Evolutionary conservation across 2,329 filamentous ascomycete species (phyloP).

Genomic region (Pseudogymnoascus sp.): DNA sequence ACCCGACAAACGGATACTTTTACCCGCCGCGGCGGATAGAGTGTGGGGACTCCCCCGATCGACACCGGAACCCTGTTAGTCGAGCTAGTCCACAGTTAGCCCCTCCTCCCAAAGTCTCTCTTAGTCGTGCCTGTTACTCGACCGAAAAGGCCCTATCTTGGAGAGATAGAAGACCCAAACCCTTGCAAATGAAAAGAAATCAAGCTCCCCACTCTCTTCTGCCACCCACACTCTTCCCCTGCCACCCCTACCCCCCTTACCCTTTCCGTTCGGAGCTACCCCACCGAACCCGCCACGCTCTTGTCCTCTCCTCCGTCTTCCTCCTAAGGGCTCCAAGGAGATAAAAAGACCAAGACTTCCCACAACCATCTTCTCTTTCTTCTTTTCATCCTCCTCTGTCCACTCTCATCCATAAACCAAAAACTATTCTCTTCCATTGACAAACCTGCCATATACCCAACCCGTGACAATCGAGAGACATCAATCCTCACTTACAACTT

Average conservation of each 20-base stretch:
- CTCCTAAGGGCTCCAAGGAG: neutral
- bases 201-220: constrained; percentile 5
- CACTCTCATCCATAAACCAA: neutral
- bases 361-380: neutral
- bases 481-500: neutral
- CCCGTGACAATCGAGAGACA: constrained; percentile 1
- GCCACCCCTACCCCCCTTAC: neutral
- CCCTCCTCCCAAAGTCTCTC: neutral
- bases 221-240: neutral
- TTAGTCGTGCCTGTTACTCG: constrained; percentile 5
- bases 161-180: neutral
- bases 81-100: neutral
- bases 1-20: constrained; percentile 1
- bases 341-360: constrained; percentile 2
- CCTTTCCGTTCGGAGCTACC: constrained; percentile 3
- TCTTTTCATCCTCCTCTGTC: neutral
- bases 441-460: neutral
- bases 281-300: constrained; percentile 1
- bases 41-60: neutral
- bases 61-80: constrained; percentile 3
- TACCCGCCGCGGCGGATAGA: constrained; percentile 5
- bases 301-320: constrained; percentile 1
- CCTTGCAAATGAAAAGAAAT: neutral
- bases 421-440: constrained; percentile 2
- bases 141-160: constrained; percentile 2